Evolutionary conservation across 2,329 filamentous ascomycete species (phyloP), one percentile per base, ranked within the genome.

Genomic region (Fonsecaea pedrosoi): DNA sequence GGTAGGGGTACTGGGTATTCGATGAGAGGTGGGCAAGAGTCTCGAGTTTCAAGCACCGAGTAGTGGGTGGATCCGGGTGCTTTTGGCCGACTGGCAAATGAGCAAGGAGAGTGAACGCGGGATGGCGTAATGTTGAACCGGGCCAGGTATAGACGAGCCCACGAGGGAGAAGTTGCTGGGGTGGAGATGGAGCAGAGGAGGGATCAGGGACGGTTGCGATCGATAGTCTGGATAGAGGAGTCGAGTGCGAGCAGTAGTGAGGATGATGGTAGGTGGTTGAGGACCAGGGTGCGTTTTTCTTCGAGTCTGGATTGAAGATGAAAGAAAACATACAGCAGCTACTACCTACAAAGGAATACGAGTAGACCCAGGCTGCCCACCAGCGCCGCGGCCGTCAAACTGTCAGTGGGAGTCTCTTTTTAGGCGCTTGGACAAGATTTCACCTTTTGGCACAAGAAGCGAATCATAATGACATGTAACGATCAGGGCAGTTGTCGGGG

Each of bases 71-170:
- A 48, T 25, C 45, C 45, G 3, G 15, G 45, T 25, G 30, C 5
- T 32, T 34, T 18, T 32, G 45, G 21, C 38, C 53, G 38, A 50
- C 57, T 40, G 53, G 63, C 63, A 61, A 61, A 57, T 37, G 40
- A 61, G 30, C 25, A 50, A 53, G 48, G 50, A 61, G n/a, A 45
- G 62, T 50, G 61, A 40, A 42, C 50, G 64, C 66, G 64, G 58
- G 60, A 68, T 70, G 63, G 68, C 68, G 68, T 66, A 70, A 55
- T 55, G 68, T 68, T 42, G 32, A 53, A 40, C 65, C 37, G 15
- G 56, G 58, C 53, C 45, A 45, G 40, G 55, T 56, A 32, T 32
- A 60, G 54, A 62, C 53, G 54, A 59, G 62, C 57, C 40, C 45
- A 50, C 45, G 60, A 60, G 38, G 54, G n/a, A 56, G 48, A 34